Conservation (phyloP, 257 asterid species). For the Prunella vulgaris region DNA sequence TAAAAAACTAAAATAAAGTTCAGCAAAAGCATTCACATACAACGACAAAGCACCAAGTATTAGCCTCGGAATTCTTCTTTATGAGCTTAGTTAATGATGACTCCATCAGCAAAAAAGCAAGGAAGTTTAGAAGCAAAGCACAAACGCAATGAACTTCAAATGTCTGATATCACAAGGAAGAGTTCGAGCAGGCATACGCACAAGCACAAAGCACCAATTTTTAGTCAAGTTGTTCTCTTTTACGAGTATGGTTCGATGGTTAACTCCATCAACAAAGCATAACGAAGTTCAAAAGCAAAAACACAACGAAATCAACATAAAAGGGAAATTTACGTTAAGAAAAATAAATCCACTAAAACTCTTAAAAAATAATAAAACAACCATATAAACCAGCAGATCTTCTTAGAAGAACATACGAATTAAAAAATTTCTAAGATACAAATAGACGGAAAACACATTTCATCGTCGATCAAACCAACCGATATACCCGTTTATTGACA, state of each 20-base stretch:
- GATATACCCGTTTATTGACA: not conserved
- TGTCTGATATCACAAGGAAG: not conserved
- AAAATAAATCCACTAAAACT: not conserved
- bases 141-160: not conserved
- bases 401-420: not conserved
- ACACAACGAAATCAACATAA: not conserved
- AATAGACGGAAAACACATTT: not conserved
- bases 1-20: not conserved
- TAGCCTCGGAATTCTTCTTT: no score
- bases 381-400: slow-evolving; percentile 18
- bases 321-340: not conserved
- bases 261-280: not conserved
- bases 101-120: not conserved
- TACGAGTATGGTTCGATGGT: not conserved
- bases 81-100: not conserved
- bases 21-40: not conserved
- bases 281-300: not conserved
- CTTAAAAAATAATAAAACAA: not conserved
- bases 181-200: not conserved
- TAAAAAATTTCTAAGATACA: not conserved
- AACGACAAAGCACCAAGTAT: not conserved
- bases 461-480: slow-evolving; percentile 21
- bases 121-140: not conserved
- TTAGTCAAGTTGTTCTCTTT: not conserved
- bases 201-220: not conserved